A percentile compares a stretch with the other conserved stretches of the same genome.
Evolutionary conservation across 352 stramenopile genomes (phyloP).

Genomic region (Saprolegnia parasitica): DNA sequence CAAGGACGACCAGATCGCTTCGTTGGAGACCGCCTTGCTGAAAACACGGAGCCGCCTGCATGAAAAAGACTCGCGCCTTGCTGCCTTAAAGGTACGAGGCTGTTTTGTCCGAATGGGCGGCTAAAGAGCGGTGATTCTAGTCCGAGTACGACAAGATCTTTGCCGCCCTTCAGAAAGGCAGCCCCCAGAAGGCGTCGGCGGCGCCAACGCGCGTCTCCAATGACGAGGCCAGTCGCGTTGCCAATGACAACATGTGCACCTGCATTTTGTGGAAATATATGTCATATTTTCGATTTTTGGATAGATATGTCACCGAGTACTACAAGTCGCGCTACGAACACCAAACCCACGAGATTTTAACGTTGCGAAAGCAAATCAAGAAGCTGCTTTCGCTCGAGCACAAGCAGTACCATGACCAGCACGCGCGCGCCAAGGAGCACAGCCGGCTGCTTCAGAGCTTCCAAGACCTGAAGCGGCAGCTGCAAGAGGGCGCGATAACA

Average conservation of each 20-base stretch:
- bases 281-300: not conserved
- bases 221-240: slow-evolving; percentile 28
- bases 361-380: slow-evolving; percentile 50
- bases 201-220: not conserved
- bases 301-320: slow-evolving; percentile 50
- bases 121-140: slow-evolving; percentile 35
- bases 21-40: slow-evolving; percentile 39
- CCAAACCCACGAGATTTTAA: slow-evolving; percentile 24
- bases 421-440: slow-evolving; percentile 44
- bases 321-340: slow-evolving; percentile 53
- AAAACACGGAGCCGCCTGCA: slow-evolving; percentile 41
- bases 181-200: not conserved
- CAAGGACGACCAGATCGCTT: slow-evolving; percentile 10
- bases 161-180: slow-evolving; percentile 47
- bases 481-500: slow-evolving; percentile 38
- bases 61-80: slow-evolving; percentile 15
- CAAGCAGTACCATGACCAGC: slow-evolving; percentile 66
- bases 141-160: slow-evolving; percentile 75
- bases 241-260: slow-evolving; percentile 48
- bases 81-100: slow-evolving; percentile 48
- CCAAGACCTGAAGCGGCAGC: slow-evolving; percentile 41
- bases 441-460: slow-evolving; percentile 45
- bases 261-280: not conserved
- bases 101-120: slow-evolving; percentile 29
- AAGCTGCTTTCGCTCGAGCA: slow-evolving; percentile 79